Percentiles rank a stretch among this genome's conserved stretches.
Evolutionary conservation across 148 eudicot species (phyloP).

Genomic region (Rhododendron mucronatum): DNA sequence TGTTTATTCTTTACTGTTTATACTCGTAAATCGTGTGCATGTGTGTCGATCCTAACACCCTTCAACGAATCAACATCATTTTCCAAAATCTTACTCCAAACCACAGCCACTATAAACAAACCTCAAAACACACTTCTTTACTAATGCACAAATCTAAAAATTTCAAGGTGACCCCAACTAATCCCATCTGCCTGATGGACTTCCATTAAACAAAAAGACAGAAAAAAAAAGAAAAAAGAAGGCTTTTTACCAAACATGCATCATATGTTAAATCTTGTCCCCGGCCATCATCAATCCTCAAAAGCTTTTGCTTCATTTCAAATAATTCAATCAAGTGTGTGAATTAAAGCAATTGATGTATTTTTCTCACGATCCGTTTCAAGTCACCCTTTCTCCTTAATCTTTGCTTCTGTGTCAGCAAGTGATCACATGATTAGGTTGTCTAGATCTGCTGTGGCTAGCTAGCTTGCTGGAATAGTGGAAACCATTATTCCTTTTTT

Average conservation of each 20-base stretch:
- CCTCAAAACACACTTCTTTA: not conserved
- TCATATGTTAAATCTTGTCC: not conserved
- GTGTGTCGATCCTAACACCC: too few species aligned
- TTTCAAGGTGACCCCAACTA: not conserved
- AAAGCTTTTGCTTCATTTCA: conserved; percentile 2
- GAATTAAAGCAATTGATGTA: not conserved
- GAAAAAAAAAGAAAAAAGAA: too few species aligned
- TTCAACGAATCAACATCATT: not conserved
- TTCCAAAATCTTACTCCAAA: not conserved
- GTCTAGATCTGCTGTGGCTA: not conserved
- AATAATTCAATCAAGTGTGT: not conserved
- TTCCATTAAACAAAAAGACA: not conserved
- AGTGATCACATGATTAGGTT: not conserved
- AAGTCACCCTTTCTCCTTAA: not conserved
- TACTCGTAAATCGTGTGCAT: too few species aligned
- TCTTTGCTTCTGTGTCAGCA: not conserved
- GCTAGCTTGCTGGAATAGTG: not conserved
- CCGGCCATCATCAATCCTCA: not conserved
- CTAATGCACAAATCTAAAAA: not conserved
- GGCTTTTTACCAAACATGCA: not conserved
- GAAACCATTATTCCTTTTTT: not conserved
- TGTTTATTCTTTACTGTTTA: too few species aligned
- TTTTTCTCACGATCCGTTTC: not conserved
- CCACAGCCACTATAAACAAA: not conserved
- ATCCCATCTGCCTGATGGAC: not conserved